Evolutionary conservation across 345 rosid genomes (phyloP), one percentile per base, ranked within the genome.

Genomic region (Cochlearia excelsa): DNA sequence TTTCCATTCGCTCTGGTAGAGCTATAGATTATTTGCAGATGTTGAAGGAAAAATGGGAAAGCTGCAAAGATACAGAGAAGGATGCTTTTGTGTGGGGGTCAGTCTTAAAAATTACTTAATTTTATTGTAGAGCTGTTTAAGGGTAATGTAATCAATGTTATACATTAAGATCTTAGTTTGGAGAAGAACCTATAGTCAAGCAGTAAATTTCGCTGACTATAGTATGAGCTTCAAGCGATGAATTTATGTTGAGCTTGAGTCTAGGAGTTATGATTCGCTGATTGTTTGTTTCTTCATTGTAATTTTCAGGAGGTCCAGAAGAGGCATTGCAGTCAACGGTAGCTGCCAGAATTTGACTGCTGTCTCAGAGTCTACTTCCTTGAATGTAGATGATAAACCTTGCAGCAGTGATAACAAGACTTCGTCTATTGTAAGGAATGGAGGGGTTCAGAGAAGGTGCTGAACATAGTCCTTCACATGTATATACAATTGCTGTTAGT

Each of bases 321-420:
- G 66, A 69, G 76, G 71, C 64, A 66, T 66, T 56, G 74, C 77
- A 35, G 81, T 67, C 7, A 70, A 73, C 29, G 89, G 68, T 70
- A 70, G 78, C 66, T 67, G 73, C 59, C 69, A 26, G 42, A 79
- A 79, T 63, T 52, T 74, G 59, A 67, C 76, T 46, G 81, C 77
- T 72, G 77, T 85, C 55, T 84, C 99, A 11, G 97, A 86, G 75
- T 93, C 88, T 57, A 81, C 79, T 53, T 87, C 96, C 38, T 78
- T 82, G 79, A 63, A 57, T 69, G 81, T 73, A 30, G 97, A 85
- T 59, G 91, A 93, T 47, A 87, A 75, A 74, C 84, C 79, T 49
- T 79, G 74, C 58, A 80, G 84, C 67, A 86, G 88, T 68, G 90
- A 85, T 73, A 73, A 77, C 54, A 82, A 76, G 52, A 80, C 63